A percentile compares a stretch with the other conserved stretches of the same genome.
These are phyloP conservation scores for Russula foetens DNA, from an alignment of 768 basidiomycete species.

Conservation along the genomic window DNA sequence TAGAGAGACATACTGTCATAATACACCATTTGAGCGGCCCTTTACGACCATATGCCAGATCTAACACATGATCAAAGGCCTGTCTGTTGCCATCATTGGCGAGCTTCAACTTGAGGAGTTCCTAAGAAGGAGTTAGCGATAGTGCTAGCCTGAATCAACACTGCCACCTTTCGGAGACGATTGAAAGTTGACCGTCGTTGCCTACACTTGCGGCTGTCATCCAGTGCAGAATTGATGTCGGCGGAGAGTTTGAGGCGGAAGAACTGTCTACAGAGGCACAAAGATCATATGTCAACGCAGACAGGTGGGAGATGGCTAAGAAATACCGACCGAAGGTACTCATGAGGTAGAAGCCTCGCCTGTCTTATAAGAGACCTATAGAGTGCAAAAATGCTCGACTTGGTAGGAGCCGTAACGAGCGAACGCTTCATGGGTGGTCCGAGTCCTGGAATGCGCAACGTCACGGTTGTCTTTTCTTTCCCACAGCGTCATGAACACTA, in stretches of 20 bases:
- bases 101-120: constrained; percentile 40
- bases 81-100: constrained; percentile 44
- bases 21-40: constrained; percentile 65
- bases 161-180: constrained; percentile 43
- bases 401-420: neutral
- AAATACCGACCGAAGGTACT: constrained; percentile 44
- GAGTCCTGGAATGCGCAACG: no score
- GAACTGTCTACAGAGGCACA: constrained; percentile 53
- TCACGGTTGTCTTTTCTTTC: no score
- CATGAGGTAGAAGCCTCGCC: constrained; percentile 36
- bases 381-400: constrained; percentile 24
- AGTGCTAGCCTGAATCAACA: neutral
- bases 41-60: constrained; percentile 67
- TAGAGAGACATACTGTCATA: constrained; percentile 42
- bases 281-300: neutral
- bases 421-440: neutral
- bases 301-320: neutral
- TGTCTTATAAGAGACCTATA: constrained; percentile 37
- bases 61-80: constrained; percentile 51
- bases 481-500: no score
- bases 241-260: constrained; percentile 52
- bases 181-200: constrained; percentile 37
- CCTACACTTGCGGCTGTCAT: constrained; percentile 25
- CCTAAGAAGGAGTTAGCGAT: constrained; percentile 32
- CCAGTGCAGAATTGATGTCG: constrained; percentile 44